Evolutionary conservation across 2,329 filamentous ascomycete species (phyloP).

Genomic region (Cryphonectria japonica): DNA sequence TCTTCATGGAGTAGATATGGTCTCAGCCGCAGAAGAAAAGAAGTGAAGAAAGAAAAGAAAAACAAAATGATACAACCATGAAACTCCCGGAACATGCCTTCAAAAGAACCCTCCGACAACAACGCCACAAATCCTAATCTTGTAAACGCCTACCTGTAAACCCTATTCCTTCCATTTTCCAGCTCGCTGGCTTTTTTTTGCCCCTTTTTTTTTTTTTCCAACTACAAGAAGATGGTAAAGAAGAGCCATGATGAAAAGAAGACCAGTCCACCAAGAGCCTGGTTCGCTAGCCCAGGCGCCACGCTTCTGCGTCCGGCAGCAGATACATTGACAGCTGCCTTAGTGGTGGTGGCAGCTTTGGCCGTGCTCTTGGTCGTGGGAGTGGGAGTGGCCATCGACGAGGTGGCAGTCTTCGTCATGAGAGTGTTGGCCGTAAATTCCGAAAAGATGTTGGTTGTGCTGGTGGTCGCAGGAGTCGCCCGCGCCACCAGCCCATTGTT

Average conservation of each 20-base stretch:
- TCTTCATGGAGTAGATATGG: neutral
- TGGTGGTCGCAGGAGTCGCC: neutral
- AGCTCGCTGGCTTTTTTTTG: neutral
- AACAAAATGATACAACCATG: neutral
- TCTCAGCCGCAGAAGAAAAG: neutral
- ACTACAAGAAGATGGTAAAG: neutral
- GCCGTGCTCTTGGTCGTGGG: neutral
- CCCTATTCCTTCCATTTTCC: neutral
- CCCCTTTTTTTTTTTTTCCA: neutral
- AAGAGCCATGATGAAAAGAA: slow-evolving; percentile 18
- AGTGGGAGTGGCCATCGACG: neutral
- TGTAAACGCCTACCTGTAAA: neutral
- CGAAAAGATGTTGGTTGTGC: neutral
- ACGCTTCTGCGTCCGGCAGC: neutral
- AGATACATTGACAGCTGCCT: slow-evolving; percentile 7
- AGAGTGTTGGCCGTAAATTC: neutral
- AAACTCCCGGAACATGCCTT: neutral
- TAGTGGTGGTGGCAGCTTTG: neutral
- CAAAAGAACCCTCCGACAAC: neutral
- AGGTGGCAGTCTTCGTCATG: neutral
- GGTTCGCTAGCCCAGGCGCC: neutral
- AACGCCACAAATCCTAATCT: neutral
- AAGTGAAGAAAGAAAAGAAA: neutral
- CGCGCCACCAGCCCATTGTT: slow-evolving; percentile 9
- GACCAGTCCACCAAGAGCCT: slow-evolving; percentile 9